phyloP scores from a whole-genome alignment of 306 rosid genomes.

The Begonia fuchsioides region DNA sequence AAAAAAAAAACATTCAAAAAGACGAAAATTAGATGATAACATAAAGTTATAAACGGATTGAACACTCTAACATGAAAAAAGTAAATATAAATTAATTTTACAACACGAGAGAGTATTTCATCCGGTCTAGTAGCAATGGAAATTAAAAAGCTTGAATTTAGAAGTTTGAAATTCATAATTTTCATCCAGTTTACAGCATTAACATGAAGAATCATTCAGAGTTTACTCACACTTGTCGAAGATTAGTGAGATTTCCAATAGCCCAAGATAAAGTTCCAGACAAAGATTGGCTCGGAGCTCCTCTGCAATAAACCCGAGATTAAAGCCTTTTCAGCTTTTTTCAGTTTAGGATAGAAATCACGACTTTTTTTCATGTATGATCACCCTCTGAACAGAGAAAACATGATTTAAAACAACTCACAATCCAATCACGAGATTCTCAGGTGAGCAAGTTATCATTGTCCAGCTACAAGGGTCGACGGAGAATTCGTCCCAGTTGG shows the following conservation, averaged over 20 bases:
- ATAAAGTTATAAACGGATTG: conserved; percentile 3
- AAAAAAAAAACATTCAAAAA: conserved; percentile 5
- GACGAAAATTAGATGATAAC: conserved; percentile 1
- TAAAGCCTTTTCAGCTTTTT: neutral
- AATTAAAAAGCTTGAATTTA: neutral
- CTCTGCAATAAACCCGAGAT: conserved; percentile 29
- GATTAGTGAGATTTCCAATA: conserved; percentile 68
- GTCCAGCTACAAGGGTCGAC: conserved; percentile 98
- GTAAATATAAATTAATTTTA: neutral
- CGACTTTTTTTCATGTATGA: too few species aligned
- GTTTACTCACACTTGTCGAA: conserved; percentile 69
- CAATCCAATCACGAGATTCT: conserved; percentile 61
- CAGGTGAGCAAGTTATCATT: conserved; percentile 84
- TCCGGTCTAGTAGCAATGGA: neutral
- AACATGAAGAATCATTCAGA: neutral
- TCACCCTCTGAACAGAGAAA: neutral
- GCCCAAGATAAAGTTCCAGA: conserved; percentile 69
- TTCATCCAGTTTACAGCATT: neutral
- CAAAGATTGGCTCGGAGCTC: conserved; percentile 90
- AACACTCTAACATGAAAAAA: neutral
- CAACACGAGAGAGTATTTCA: neutral
- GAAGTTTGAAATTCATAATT: neutral
- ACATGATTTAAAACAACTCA: conserved; percentile 19
- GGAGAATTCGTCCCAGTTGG: conserved; percentile 81
- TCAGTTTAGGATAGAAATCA: too few species aligned